Evolutionary conservation across 768 basidiomycete species (phyloP).

Genomic region (Piloderma croceum): DNA sequence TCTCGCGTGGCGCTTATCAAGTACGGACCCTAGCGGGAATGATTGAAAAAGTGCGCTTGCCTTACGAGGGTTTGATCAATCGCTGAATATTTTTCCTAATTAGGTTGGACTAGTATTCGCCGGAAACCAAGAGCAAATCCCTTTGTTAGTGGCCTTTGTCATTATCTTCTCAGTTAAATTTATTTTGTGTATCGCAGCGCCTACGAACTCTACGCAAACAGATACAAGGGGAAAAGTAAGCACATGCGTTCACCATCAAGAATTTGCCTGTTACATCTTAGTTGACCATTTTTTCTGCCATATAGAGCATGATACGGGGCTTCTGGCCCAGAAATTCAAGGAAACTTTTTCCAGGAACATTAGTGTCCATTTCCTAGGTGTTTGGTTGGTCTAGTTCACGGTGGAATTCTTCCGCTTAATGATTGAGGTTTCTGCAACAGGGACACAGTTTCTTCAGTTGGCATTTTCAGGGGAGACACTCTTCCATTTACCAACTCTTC

Average conservation of each 20-base stretch:
- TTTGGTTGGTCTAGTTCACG: constrained; percentile 6
- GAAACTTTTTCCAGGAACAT: constrained; percentile 8
- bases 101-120: constrained; percentile 16
- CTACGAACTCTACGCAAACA: constrained; percentile 4
- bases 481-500: constrained; percentile 1
- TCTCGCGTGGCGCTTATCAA: constrained; percentile 20
- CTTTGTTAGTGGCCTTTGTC: too few relatives aligned
- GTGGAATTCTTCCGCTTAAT: not conserved
- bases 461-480: constrained; percentile 4
- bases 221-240: not conserved
- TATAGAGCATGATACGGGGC: constrained; percentile 1
- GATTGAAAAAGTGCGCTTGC: constrained; percentile 9
- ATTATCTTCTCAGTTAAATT: too few relatives aligned
- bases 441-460: constrained; percentile 9
- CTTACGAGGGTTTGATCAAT: not conserved
- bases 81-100: not conserved
- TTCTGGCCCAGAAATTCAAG: constrained; percentile 6
- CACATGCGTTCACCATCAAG: too few relatives aligned
- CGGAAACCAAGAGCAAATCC: constrained; percentile 14
- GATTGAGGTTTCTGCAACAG: not conserved
- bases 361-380: constrained; percentile 13
- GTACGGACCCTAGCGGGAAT: constrained; percentile 14
- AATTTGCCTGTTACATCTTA: too few relatives aligned
- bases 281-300: not conserved
- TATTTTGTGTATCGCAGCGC: constrained; percentile 1